Evolutionary conservation across 345 rosid genomes (phyloP), one percentile per base, ranked within the genome.

Genomic region (Syzygium jambos): DNA sequence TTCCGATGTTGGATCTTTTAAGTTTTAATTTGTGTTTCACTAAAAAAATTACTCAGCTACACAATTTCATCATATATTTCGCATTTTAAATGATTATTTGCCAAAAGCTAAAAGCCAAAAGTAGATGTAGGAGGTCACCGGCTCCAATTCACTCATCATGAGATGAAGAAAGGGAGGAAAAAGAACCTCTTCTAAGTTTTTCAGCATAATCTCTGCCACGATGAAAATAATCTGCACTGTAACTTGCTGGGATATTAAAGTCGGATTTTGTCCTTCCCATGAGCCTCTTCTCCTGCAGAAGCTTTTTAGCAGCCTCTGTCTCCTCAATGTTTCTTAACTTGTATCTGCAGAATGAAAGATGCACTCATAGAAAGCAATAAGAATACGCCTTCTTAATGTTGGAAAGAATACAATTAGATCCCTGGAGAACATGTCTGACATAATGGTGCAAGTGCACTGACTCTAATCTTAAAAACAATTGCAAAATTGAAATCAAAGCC

Each of bases 281-380:
- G 61, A 96, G 94, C 92, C 99, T 93, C 90, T 93, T 98, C 91
- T 98, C 99, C 85, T 96, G 98, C 82, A 98, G 87, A 91, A 96
- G 98, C 98, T 96, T 98, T 87, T 98, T 98, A 41, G 99, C 99
- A 84, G 99, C 99, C 91, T 96, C 99, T 30, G 99, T 98, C 90
- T 98, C 99, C 89, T 96, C 98, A 84, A 98, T 98, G 90, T 98
- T 98, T 91, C 88, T 96, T 87, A 98, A 90, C 90, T 98, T 98
- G 91, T 91, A 98, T 88, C 99, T 98, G 94, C 86, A 91, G 86
- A 25, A 87, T 34, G 38, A 52, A 55, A 77, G 43, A 78, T 52
- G 49, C 49, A 73, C 11, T 19, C 3, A 6, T 38, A 73, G 82
- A 73, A 38, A 73, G 49, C 21, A 73, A 73, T 34, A 38, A 73